Percentiles rank a stretch among this genome's conserved stretches.
Evolutionary conservation across 1,284 basidiomycete genomes (phyloP).

Genomic region (Erythrobasidium hasegawianum): DNA sequence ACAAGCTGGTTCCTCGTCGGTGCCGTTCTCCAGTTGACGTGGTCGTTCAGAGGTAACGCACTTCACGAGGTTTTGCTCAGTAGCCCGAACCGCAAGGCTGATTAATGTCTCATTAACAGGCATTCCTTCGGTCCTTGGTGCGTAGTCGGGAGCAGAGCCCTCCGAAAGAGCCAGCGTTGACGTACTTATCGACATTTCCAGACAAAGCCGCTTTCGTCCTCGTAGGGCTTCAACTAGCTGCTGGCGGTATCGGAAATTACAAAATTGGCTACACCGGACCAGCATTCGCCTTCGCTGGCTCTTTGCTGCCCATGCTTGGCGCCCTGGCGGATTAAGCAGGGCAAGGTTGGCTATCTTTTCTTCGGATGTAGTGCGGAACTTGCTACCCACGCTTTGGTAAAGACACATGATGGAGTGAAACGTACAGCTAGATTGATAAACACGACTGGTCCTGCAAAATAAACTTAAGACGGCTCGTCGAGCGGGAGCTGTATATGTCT

Average conservation of each 20-base stretch:
- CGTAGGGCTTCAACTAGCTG: conserved; percentile 15
- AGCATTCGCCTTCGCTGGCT: conserved; percentile 15
- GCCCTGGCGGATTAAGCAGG: conserved; percentile 25
- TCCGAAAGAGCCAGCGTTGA: neutral
- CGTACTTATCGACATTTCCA: neutral
- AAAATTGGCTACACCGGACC: conserved; percentile 19
- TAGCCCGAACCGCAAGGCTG: neutral
- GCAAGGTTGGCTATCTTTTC: no score
- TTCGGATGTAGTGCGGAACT: no score
- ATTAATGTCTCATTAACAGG: neutral
- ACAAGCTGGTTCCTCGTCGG: conserved; percentile 10
- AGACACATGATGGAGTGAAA: no score
- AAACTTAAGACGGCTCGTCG: no score
- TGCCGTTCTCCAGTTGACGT: conserved; percentile 32
- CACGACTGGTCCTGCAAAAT: no score
- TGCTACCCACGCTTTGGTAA: no score
- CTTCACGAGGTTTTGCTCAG: neutral
- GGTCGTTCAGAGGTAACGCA: conserved; percentile 29
- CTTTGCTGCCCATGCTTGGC: conserved; percentile 22
- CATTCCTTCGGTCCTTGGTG: conserved; percentile 30
- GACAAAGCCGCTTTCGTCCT: conserved; percentile 31
- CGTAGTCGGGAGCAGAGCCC: neutral
- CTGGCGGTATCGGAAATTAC: conserved; percentile 20
- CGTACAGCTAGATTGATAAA: no score
- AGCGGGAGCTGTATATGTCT: no score